Evolutionary conservation across 2,329 filamentous ascomycete genomes (phyloP), one percentile per base, ranked within the genome.

Genomic region (Venturia pyrina): DNA sequence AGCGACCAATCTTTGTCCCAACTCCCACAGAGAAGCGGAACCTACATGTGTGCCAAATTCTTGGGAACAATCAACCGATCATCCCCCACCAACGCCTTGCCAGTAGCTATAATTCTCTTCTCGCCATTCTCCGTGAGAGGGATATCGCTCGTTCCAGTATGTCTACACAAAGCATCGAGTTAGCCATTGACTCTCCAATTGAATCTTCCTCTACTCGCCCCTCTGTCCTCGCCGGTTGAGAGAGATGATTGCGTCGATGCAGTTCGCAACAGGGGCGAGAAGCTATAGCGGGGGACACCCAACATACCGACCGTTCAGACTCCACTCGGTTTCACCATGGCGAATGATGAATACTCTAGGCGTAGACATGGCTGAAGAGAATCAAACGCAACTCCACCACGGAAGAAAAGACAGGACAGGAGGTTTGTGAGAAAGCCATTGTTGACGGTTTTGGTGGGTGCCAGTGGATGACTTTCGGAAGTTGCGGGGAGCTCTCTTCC

Each of bases 261-360:
- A 28, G n/a, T n/a, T 28, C 28, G 28, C 28, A 4, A 28, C 4
- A 28, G 28, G 28, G 4, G 28, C 2, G 28, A 4, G 28, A 28
- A 28, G 28, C 28, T 28, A 28, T 28, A 28, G 28, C 4, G 28
- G 28, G 28, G 28, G 28, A 28, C 28, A 28, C 28, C 28, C 28
- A 24, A 65, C 63, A 59, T 63, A 66, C 1, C 75, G 74, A 44
- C 91, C 93, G 70, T 89, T 89, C 61, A 96, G 85, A 5, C 90
- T 96, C 93, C 93, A 98, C 80, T 96, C 91, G 4, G 93, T 98
- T 80, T 97, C 91, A 78, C 93, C 93, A 74, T 97, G 93, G 71
- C 93, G 90, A 71, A 82, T 76, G 68, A 82, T 79, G 75, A 82
- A 82, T 73, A 82, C 78, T 62, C 80, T 75, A 6, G 80, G 80